Conservation (phyloP, 2,329 filamentous ascomycete species). For the Pseudogymnoascus sp. region DNA sequence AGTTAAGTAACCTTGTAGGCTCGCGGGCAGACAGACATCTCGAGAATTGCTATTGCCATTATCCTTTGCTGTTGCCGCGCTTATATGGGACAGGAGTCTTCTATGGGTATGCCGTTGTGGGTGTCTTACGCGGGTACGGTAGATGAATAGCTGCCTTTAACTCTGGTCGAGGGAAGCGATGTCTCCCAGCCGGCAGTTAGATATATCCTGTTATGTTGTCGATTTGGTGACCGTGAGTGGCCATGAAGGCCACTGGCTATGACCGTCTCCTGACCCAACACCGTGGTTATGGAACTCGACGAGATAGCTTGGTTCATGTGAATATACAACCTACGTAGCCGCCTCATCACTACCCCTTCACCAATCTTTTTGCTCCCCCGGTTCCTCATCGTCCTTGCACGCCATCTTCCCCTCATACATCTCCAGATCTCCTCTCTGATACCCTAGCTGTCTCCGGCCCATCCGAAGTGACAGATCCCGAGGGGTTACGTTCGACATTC, state of each 20-base stretch:
- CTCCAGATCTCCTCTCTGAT: constrained; percentile 39
- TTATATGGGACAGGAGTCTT: not conserved
- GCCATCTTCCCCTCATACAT: constrained; percentile 23
- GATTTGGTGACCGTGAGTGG: not conserved
- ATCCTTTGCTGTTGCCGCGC: not conserved
- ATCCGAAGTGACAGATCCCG: too few relatives aligned
- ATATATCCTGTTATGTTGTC: not conserved
- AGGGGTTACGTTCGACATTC: not conserved
- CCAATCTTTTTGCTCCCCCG: not conserved
- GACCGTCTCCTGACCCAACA: not conserved
- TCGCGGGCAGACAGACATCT: not conserved
- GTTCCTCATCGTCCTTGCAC: not conserved
- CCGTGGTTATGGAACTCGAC: not conserved
- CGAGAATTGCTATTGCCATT: not conserved
- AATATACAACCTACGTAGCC: not conserved
- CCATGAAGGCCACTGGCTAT: too few relatives aligned
- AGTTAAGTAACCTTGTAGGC: not conserved
- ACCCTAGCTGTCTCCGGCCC: constrained; percentile 34
- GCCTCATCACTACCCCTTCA: not conserved
- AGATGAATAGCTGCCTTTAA: not conserved
- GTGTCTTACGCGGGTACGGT: not conserved
- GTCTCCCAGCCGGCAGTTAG: not conserved
- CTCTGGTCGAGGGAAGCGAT: not conserved
- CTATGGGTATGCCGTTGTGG: not conserved
- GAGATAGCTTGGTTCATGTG: not conserved